Percentiles rank a stretch among this genome's conserved stretches.
These are phyloP conservation scores for Astrocystis sublimbata DNA, from an alignment of 495 filamentous ascomycete species.

Conservation along the genomic window DNA sequence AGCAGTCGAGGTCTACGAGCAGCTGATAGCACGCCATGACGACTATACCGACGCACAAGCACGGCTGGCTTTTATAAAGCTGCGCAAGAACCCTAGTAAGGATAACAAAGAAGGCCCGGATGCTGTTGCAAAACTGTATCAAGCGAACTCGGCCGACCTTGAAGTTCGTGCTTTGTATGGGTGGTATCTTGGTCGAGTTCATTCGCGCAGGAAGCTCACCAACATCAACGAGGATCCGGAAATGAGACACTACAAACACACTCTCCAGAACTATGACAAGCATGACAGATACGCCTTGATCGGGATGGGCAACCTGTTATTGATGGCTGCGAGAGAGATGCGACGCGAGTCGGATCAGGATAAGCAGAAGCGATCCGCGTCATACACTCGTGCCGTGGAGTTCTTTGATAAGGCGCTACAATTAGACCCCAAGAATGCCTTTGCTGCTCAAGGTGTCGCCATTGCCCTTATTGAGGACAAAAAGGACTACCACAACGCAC, in stretches of 20 bases:
- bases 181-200: conserved; percentile 80
- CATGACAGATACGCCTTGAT: conserved; percentile 93
- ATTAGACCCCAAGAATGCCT: conserved; percentile 88
- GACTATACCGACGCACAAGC: conserved; percentile 91
- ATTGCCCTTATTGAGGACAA: conserved; percentile 93
- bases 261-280: conserved; percentile 90
- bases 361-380: conserved; percentile 81
- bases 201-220: conserved; percentile 72
- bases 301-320: conserved; percentile 93
- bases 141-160: conserved; percentile 74
- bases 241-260: conserved; percentile 93
- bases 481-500: conserved; percentile 76
- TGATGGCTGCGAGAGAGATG: conserved; percentile 89
- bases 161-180: conserved; percentile 91
- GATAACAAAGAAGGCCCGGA: conserved; percentile 86
- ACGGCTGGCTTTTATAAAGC: conserved; percentile 82
- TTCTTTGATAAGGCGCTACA: conserved; percentile 98
- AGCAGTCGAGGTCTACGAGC: conserved; percentile 84
- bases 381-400: conserved; percentile 88
- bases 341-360: conserved; percentile 83
- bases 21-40: conserved; percentile 73
- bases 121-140: conserved; percentile 75
- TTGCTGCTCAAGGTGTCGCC: conserved; percentile 92
- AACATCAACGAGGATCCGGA: conserved; percentile 89
- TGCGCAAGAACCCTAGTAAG: conserved; percentile 80